Evolutionary conservation across 768 basidiomycete genomes (phyloP).

Genomic region (Pholiota conissans): DNA sequence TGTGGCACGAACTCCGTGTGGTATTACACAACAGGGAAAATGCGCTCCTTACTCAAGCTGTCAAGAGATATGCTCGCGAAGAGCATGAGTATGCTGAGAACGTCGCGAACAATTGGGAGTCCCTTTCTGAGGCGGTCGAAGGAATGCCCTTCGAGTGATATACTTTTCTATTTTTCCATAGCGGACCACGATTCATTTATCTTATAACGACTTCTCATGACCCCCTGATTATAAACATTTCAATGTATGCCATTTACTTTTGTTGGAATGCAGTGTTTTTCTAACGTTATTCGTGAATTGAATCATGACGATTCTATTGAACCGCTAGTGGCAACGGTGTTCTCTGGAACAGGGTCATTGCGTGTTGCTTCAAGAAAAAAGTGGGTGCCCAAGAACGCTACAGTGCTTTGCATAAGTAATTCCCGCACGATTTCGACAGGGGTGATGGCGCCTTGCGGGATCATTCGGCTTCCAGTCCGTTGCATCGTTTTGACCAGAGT

Average conservation of each 20-base stretch:
- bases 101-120: constrained; percentile 72
- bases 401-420: too few relatives aligned
- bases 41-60: constrained; percentile 70
- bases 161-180: not conserved
- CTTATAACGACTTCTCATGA: constrained; percentile 15
- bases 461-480: too few relatives aligned
- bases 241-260: not conserved
- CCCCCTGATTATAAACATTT: not conserved
- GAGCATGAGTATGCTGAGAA: constrained; percentile 69
- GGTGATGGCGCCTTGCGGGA: too few relatives aligned
- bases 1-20: constrained; percentile 96
- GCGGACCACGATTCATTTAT: not conserved
- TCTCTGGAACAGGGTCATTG: too few relatives aligned
- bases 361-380: too few relatives aligned
- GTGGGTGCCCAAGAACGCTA: too few relatives aligned
- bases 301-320: too few relatives aligned
- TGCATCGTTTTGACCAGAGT: too few relatives aligned
- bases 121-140: constrained; percentile 67
- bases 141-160: constrained; percentile 83
- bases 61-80: constrained; percentile 72
- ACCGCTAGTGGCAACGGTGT: too few relatives aligned
- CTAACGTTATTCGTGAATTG: too few relatives aligned
- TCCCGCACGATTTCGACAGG: too few relatives aligned
- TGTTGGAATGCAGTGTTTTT: not conserved
- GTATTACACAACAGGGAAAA: constrained; percentile 92